These are phyloP conservation scores for Colletotrichum sp. DNA, from an alignment of 2,329 filamentous ascomycete species.

Conservation along the genomic window DNA sequence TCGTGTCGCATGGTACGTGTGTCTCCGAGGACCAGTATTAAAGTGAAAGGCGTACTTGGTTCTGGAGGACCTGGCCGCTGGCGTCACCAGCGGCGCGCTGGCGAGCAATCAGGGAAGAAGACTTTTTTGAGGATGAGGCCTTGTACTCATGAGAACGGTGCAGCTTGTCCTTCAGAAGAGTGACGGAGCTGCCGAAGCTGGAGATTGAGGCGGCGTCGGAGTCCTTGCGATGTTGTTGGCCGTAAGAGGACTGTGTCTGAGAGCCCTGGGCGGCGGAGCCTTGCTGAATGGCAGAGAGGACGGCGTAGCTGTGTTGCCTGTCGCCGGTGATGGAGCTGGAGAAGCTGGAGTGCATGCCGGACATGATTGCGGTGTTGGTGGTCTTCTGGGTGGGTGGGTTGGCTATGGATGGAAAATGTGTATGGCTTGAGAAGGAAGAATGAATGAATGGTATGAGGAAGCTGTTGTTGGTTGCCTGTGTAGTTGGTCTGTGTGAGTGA, in stretches of 20 bases:
- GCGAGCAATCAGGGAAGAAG: constrained; percentile 1
- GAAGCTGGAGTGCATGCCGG: constrained; percentile 14
- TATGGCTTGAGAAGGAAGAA: background rate
- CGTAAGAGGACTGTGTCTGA: background rate
- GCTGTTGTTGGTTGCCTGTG: background rate
- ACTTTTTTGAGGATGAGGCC: background rate
- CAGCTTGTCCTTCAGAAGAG: constrained; percentile 1
- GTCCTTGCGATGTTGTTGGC: background rate
- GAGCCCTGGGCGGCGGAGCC: background rate
- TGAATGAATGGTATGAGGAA: background rate
- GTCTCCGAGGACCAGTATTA: background rate
- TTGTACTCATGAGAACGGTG: background rate
- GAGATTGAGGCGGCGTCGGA: constrained; percentile 16
- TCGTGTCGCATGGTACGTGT: background rate
- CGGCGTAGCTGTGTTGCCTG: constrained; percentile 9
- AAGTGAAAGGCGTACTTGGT: background rate
- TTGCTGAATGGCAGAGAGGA: constrained; percentile 6
- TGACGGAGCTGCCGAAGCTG: constrained; percentile 20
- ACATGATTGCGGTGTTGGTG: background rate
- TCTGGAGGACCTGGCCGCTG: background rate
- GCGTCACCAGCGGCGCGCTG: constrained; percentile 12
- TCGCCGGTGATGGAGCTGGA: constrained; percentile 16
- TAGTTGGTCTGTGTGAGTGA: background rate
- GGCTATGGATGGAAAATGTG: background rate
- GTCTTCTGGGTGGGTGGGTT: background rate